A percentile compares a stretch with the other conserved stretches of the same genome.
phyloP scores from a whole-genome alignment of 495 filamentous ascomycete genomes.

The Podospora pseudocomata region DNA sequence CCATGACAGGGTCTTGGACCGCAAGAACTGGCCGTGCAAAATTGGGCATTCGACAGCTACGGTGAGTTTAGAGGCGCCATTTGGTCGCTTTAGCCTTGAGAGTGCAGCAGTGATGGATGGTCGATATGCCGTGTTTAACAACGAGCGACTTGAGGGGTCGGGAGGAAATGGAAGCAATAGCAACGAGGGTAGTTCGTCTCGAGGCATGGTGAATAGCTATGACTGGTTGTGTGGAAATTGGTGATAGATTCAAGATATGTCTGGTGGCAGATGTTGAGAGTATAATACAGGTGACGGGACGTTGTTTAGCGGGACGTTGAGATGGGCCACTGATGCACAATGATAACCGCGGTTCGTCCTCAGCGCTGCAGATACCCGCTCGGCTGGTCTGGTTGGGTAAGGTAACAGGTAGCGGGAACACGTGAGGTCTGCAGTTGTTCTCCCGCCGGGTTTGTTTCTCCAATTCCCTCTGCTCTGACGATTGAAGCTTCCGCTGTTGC shows the following conservation, averaged over 20 bases:
- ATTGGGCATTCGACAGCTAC: slow-evolving; percentile 53
- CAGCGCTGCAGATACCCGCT: background rate
- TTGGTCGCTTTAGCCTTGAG: slow-evolving; percentile 41
- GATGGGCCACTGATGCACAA: background rate
- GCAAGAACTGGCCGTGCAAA: slow-evolving; percentile 40
- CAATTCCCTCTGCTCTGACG: background rate
- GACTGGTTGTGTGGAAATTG: background rate
- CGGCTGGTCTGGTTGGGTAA: background rate
- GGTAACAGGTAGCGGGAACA: background rate
- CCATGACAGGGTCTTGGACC: slow-evolving; percentile 56
- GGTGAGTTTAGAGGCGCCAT: slow-evolving; percentile 44
- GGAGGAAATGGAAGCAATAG: slow-evolving; percentile 58
- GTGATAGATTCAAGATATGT: background rate
- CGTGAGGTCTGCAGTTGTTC: background rate
- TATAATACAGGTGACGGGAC: background rate
- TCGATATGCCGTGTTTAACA: slow-evolving; percentile 55
- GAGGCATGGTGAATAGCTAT: slow-evolving; percentile 13
- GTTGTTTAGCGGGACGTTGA: background rate
- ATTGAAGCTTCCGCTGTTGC: background rate
- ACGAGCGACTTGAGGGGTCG: slow-evolving; percentile 38
- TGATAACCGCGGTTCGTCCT: background rate
- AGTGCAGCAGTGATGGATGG: slow-evolving; percentile 49
- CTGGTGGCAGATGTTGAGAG: background rate
- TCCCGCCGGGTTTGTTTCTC: background rate
- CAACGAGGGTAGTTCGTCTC: slow-evolving; percentile 43